Percentiles rank a stretch among this genome's conserved stretches.
Conservation (phyloP, 352 stramenopile genomes). For the Globisporangium sylvaticum region DNA sequence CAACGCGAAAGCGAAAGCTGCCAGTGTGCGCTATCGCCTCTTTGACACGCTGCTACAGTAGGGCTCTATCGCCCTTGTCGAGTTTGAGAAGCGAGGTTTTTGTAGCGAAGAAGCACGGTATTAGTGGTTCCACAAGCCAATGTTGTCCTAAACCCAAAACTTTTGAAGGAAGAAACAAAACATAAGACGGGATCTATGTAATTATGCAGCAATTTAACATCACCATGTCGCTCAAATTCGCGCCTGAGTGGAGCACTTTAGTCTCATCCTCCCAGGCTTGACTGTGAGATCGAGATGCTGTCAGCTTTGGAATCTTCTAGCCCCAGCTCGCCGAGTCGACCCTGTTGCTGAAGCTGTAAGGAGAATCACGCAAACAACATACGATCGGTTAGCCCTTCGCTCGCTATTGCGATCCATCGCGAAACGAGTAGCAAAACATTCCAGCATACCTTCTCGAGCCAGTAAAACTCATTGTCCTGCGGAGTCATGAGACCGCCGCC, state of each 20-base stretch:
- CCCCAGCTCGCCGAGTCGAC: constrained; percentile 39
- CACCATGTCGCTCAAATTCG: background rate
- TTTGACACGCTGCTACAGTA: constrained; percentile 61
- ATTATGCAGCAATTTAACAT: background rate
- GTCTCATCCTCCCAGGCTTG: constrained; percentile 28
- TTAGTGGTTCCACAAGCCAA: too few relatives aligned
- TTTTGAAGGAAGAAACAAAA: background rate
- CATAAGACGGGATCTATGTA: constrained; percentile 1
- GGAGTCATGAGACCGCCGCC: constrained; percentile 37
- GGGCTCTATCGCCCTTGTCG: background rate
- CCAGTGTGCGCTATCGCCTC: constrained; percentile 54
- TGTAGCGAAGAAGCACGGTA: background rate
- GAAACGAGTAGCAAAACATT: background rate
- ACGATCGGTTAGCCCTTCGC: background rate
- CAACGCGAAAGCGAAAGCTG: constrained; percentile 1
- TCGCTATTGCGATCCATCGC: background rate
- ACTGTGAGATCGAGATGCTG: constrained; percentile 53
- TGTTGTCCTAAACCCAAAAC: too few relatives aligned
- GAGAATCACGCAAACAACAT: constrained; percentile 4
- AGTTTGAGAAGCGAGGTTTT: background rate
- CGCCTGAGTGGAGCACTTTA: background rate
- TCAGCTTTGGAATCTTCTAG: constrained; percentile 32
- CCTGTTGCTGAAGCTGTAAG: constrained; percentile 60
- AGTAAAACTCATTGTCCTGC: constrained; percentile 87
- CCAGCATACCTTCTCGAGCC: constrained; percentile 74